Conservation (phyloP, 2,329 filamentous ascomycete genomes). For the Elsinoe batatas region DNA sequence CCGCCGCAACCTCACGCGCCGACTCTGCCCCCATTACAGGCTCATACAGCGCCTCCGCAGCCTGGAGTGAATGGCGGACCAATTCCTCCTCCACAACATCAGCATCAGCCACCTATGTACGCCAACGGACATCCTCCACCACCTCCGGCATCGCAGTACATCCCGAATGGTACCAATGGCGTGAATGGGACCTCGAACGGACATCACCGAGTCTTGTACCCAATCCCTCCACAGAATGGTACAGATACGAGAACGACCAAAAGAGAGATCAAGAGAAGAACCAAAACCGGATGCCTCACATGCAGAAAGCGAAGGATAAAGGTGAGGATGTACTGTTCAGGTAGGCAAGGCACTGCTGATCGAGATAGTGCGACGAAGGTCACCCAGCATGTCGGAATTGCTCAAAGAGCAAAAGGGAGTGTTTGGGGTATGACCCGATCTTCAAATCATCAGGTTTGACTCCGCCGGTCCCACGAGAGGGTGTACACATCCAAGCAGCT, state of each 20-base stretch:
- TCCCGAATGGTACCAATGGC: slow-evolving; percentile 19
- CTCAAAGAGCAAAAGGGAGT: slow-evolving; percentile 80
- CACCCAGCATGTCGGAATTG: slow-evolving; percentile 88
- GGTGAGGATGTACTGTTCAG: slow-evolving; percentile 35
- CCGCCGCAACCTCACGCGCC: slow-evolving; percentile 19
- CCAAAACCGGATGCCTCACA: slow-evolving; percentile 56
- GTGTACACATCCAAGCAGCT: neutral
- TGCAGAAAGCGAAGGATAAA: slow-evolving; percentile 61
- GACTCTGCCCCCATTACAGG: slow-evolving; percentile 8
- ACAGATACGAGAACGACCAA: slow-evolving; percentile 53
- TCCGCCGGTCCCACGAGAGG: neutral
- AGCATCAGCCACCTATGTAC: slow-evolving; percentile 18
- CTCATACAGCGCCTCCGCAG: neutral
- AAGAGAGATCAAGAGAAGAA: slow-evolving; percentile 66
- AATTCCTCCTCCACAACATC: slow-evolving; percentile 17
- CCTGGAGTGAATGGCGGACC: slow-evolving; percentile 17
- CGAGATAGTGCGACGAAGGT: slow-evolving; percentile 77
- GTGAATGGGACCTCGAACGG: slow-evolving; percentile 19
- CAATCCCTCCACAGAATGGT: slow-evolving; percentile 43
- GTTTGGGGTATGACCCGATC: slow-evolving; percentile 76
- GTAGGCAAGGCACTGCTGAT: neutral
- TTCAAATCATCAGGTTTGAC: slow-evolving; percentile 46
- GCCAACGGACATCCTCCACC: slow-evolving; percentile 13
- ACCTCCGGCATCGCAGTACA: slow-evolving; percentile 17
- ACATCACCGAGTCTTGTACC: slow-evolving; percentile 40